A percentile compares a stretch with the other conserved stretches of the same genome.
Conservation (phyloP, 2,329 filamentous ascomycete species). For the Colletotrichum phormii region DNA sequence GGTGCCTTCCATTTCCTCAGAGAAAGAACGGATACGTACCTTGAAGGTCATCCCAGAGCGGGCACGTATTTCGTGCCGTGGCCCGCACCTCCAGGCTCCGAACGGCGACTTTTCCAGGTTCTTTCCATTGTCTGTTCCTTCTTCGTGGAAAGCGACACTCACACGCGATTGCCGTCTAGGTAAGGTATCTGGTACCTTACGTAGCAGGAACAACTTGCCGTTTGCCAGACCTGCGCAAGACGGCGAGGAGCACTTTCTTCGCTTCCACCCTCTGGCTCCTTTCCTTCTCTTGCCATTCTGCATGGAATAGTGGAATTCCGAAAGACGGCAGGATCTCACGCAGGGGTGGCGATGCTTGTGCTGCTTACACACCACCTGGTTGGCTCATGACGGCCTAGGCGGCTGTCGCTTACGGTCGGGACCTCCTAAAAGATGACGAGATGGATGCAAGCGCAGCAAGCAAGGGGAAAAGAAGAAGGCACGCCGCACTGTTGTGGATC, state of each 20-base stretch:
- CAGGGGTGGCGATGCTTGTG: constrained; percentile 23
- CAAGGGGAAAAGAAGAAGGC: not conserved
- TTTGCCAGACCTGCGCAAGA: not conserved
- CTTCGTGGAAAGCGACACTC: too few species aligned
- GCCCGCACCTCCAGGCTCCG: not conserved
- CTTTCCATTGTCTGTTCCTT: too few species aligned
- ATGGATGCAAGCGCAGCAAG: not conserved
- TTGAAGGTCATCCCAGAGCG: not conserved
- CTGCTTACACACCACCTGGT: not conserved
- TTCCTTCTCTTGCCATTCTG: not conserved
- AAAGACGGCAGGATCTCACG: not conserved
- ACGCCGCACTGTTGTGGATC: not conserved
- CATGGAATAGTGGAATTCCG: not conserved
- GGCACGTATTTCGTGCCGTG: not conserved
- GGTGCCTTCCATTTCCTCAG: too few species aligned
- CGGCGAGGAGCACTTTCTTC: not conserved
- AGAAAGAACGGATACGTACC: too few species aligned
- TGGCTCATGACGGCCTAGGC: not conserved
- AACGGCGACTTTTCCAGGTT: not conserved
- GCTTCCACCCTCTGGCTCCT: not conserved
- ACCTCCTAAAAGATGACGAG: not conserved
- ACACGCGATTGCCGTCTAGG: too few species aligned
- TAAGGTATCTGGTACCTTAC: too few species aligned
- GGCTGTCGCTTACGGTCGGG: not conserved
- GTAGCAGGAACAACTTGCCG: not conserved